Base-by-base conservation (phyloP, 805 yeast genomes). In the Wickerhamiella azyma region DNA sequence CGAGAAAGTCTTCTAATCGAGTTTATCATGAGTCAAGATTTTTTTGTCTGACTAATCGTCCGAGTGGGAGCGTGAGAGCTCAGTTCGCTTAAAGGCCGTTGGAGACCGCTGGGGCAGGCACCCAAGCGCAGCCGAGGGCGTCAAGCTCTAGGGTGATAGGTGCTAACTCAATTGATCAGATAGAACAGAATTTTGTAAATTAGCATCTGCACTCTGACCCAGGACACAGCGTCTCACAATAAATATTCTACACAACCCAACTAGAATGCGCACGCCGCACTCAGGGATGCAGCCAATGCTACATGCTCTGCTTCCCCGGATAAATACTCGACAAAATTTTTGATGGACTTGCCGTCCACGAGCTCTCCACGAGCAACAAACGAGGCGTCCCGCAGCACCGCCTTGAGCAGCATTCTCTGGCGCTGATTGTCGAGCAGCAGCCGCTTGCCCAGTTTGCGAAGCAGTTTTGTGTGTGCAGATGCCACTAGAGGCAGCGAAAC, bases 1-100 rank as follows among this genome's bases (percentile, higher is more conserved):
- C 24, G 4, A n/a, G 24, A 35, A 35, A 32, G 44, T 41, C 44
- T 32, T 32, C 18, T 37, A 41, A 37, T 24, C 35, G 44, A 41
- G 38, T 24, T 41, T 39, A 36, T 26, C 45, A 42, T 42, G 29
- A 42, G 16, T 28, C 33, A 30, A 30, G 33, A 30, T 30, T 30
- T 30, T 30, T 13, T 30, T 30, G 6, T 11, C 11, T 30, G 33
- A 30, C 33, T 30, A 30, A 30, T 30, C 8, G 33, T 5, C 11
- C n/a, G 11, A 4, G 32, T n/a, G n/a, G n/a, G n/a, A n/a, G n/a
- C n/a, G n/a, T n/a, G n/a, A n/a, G n/a, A n/a, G n/a, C n/a, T n/a
- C n/a, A n/a, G n/a, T n/a, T n/a, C n/a, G n/a, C n/a, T n/a, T n/a
- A n/a, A n/a, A n/a, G n/a, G n/a, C n/a, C n/a, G n/a, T n/a, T n/a